These are phyloP conservation scores for Penicillium sp. DNA, from an alignment of 2,329 filamentous ascomycete species.

Conservation along the genomic window DNA sequence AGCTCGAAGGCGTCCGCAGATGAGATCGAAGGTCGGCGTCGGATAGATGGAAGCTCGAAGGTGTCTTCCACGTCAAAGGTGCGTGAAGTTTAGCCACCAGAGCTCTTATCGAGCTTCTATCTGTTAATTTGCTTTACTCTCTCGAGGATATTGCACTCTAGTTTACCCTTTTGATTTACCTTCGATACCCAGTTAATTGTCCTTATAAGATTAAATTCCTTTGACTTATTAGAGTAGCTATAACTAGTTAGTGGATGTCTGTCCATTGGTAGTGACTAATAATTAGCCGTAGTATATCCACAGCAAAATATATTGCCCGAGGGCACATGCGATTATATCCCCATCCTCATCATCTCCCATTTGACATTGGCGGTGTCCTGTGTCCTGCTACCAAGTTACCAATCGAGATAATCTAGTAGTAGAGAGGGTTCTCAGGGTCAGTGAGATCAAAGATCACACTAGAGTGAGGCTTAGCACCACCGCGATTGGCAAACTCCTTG, in stretches of 20 bases:
- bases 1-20: not conserved
- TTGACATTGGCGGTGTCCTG: not conserved
- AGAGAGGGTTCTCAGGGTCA: slow-evolving; percentile 51
- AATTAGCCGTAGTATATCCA: not conserved
- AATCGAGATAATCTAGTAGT: slow-evolving; percentile 21
- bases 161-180: not conserved
- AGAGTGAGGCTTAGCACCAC: slow-evolving; percentile 59
- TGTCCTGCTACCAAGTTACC: no score
- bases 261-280: not conserved
- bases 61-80: not conserved
- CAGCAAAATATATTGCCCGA: not conserved
- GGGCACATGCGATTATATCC: not conserved
- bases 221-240: not conserved
- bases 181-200: not conserved
- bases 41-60: not conserved
- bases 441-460: slow-evolving; percentile 56
- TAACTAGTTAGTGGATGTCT: not conserved
- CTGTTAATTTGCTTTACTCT: not conserved
- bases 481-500: slow-evolving; percentile 52
- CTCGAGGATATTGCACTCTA: no score
- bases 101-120: not conserved
- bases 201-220: not conserved
- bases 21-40: not conserved
- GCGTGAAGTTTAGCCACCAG: not conserved
- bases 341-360: not conserved